A percentile compares a stretch with the other conserved stretches of the same genome.
Evolutionary conservation across 306 rosid genomes (phyloP).

Genomic region (Medicago lupulina): DNA sequence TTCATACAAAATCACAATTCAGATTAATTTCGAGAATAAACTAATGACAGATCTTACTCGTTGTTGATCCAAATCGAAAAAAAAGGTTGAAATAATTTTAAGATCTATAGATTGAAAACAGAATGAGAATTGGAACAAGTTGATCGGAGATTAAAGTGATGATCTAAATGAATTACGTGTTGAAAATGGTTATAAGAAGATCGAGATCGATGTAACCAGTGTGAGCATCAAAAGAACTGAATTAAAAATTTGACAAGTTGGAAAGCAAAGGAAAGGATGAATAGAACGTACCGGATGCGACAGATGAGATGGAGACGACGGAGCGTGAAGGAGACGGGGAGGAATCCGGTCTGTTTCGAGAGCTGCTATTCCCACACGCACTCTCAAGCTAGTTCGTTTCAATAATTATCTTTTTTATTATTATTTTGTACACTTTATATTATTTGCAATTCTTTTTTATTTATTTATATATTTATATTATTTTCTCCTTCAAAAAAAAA

Average conservation of each 20-base stretch:
- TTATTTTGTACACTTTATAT: too few species aligned
- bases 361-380: background rate
- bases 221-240: constrained; percentile 5
- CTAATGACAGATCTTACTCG: constrained; percentile 34
- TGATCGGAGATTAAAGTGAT: background rate
- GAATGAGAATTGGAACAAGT: constrained; percentile 24
- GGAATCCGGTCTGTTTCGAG: constrained; percentile 35
- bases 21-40: background rate
- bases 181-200: constrained; percentile 1
- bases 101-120: constrained; percentile 31
- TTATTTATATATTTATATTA: too few species aligned
- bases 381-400: background rate
- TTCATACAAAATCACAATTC: background rate
- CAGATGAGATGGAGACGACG: constrained; percentile 13
- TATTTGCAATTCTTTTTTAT: too few species aligned
- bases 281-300: constrained; percentile 39
- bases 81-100: background rate
- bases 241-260: background rate
- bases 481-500: too few species aligned
- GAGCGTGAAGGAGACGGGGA: constrained; percentile 26
- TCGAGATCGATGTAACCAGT: constrained; percentile 36
- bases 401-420: background rate
- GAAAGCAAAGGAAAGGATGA: background rate
- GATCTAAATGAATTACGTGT: constrained; percentile 9
- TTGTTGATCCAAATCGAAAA: constrained; percentile 28